Base-by-base conservation (phyloP, 257 asterid genomes). In the Fraxinus excelsior region DNA sequence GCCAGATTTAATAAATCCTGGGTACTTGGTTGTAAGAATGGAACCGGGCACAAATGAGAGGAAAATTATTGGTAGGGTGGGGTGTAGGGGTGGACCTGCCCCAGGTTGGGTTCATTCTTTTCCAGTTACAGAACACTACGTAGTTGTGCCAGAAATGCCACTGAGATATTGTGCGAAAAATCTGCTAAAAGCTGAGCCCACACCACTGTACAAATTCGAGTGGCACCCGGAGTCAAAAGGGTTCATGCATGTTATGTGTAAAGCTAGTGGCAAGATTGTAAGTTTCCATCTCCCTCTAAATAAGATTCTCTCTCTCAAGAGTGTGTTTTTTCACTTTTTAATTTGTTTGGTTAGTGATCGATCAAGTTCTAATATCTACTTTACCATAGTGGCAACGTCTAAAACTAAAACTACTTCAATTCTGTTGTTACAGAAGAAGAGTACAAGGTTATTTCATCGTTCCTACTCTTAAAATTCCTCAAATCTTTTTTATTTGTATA, bases 61-160 rank as follows among this genome's bases (percentile, higher is more conserved):
- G 89, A 90, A 82, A 49, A 70, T 82, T 16, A 85, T 96, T 0
- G 98, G 99, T 0, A 82, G 98, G 86, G 99, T 93, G 9, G 76
- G 69, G 5, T 96, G 98, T 75, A 87, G 97, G 66, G 97, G 95
- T 18, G 90, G 97, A 71, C 94, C 98, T 0, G 68, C 97, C 0
- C 91, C 98, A 0, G 98, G 99, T 5, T 96, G 99, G 99, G 98
- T 93, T 80, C 99, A 96, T 71, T 93, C 98, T 3, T 96, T 96
- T 62, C 97, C 98, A 3, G 91, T 87, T 56, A 93, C 99, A 8
- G 96, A 96, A 81, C 89, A 93, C 73, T 96, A 93, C 16, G 87
- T 96, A 66, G 85, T 96, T 72, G 97, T 93, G 76, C 99, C 99
- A 67, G 98, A 96, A 82, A 96, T 96, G 99, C 88, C 99, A 49